A percentile compares a stretch with the other conserved stretches of the same genome.
Evolutionary conservation across 2,329 filamentous ascomycete species (phyloP).

Genomic region (Tricladium varicosporioides): DNA sequence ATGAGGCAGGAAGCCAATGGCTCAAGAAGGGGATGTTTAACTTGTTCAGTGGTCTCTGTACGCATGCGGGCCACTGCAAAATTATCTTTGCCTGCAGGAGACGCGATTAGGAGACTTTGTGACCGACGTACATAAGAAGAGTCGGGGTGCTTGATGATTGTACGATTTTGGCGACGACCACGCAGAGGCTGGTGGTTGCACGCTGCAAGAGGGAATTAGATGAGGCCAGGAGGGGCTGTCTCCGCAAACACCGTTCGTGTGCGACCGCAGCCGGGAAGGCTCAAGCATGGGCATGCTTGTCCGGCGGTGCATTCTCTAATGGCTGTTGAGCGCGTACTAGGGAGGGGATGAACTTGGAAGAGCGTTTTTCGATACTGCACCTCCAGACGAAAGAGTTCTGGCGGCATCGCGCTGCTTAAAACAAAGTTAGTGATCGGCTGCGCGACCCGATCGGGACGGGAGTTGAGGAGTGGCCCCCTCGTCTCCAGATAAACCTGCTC

Average conservation of each 20-base stretch:
- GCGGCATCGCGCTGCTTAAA: neutral
- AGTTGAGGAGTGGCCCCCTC: neutral
- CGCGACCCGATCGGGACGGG: neutral
- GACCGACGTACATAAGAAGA: neutral
- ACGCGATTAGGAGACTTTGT: neutral
- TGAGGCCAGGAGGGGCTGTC: neutral
- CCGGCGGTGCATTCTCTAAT: neutral
- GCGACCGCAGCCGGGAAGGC: neutral
- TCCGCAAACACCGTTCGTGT: neutral
- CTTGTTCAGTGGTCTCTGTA: neutral
- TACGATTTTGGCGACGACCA: neutral
- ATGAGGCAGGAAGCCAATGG: neutral
- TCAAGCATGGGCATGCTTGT: neutral
- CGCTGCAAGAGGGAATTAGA: neutral
- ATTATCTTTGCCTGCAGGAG: neutral
- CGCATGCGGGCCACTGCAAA: neutral
- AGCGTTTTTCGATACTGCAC: neutral
- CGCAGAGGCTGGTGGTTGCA: neutral
- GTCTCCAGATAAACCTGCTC: neutral
- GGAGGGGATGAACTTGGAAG: too few species aligned
- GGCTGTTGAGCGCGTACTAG: neutral
- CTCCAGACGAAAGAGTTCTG: neutral
- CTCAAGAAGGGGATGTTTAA: neutral
- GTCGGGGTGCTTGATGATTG: neutral
- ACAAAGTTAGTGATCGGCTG: neutral